Evolutionary conservation across 2,329 filamentous ascomycete genomes (phyloP).

Genomic region (Podosphaera leucotricha): DNA sequence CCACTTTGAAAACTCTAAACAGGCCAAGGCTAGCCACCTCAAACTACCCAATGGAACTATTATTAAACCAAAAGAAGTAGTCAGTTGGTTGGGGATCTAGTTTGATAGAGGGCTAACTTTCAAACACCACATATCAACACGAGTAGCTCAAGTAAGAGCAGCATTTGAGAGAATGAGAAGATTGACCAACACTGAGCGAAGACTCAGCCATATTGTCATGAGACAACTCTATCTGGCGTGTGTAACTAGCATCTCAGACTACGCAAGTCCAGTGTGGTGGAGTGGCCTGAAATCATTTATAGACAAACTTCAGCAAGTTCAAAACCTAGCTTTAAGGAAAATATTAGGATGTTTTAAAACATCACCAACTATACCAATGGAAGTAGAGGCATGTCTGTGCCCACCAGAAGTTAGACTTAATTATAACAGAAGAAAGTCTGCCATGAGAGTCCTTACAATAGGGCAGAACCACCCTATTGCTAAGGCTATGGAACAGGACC

Average conservation of each 20-base stretch:
- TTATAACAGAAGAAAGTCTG: neutral
- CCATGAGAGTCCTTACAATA: too few species aligned
- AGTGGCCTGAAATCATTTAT: neutral
- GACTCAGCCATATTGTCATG: neutral
- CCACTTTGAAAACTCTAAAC: neutral
- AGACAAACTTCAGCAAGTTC: neutral
- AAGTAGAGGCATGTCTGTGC: neutral
- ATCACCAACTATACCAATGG: neutral
- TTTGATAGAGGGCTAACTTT: neutral
- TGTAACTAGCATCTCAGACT: neutral
- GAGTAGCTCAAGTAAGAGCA: neutral
- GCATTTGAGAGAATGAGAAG: neutral
- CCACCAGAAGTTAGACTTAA: neutral
- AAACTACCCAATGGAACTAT: neutral
- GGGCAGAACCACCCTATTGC: too few species aligned
- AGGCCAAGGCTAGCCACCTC: neutral
- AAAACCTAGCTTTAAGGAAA: neutral
- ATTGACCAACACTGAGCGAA: neutral
- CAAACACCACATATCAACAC: neutral
- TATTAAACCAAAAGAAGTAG: neutral
- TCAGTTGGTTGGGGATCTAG: neutral
- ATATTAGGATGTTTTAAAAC: neutral
- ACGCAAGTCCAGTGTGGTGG: neutral
- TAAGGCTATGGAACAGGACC: too few species aligned
- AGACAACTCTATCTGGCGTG: neutral